A percentile compares a stretch with the other conserved stretches of the same genome.
Evolutionary conservation across 2,329 filamentous ascomycete genomes (phyloP).

Genomic region (Sporothrix globosa): DNA sequence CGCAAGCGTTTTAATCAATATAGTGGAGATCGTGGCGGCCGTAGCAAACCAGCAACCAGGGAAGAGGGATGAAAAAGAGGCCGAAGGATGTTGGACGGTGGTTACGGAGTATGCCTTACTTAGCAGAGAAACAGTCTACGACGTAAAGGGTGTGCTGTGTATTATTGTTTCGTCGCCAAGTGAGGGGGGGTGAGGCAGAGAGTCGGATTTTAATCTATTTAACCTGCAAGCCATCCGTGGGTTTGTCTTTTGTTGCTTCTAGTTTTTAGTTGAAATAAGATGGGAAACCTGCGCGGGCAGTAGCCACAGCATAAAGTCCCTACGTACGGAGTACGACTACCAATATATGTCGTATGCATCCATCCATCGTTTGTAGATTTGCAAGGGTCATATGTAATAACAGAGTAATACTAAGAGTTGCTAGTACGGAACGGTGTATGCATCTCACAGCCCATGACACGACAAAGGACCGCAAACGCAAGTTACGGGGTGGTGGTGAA

Average conservation of each 20-base stretch:
- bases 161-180: background rate
- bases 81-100: background rate
- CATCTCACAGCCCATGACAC: slow-evolving; percentile 13
- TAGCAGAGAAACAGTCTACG: background rate
- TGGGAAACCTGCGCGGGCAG: background rate
- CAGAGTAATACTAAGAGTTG: background rate
- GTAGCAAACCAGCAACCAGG: slow-evolving; percentile 28
- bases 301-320: slow-evolving; percentile 17
- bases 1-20: slow-evolving; percentile 30
- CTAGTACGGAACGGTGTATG: background rate
- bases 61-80: slow-evolving; percentile 7
- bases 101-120: background rate
- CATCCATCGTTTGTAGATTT: slow-evolving; percentile 1
- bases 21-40: background rate
- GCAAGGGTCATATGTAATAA: slow-evolving; percentile 18
- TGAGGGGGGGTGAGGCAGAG: slow-evolving; percentile 7
- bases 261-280: background rate
- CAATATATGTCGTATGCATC: background rate
- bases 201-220: slow-evolving; percentile 28
- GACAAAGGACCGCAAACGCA: slow-evolving; percentile 3
- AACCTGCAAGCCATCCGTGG: slow-evolving; percentile 24
- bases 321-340: background rate
- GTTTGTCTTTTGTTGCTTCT: background rate
- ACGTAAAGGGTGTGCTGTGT: slow-evolving; percentile 1
- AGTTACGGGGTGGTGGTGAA: background rate